phyloP scores from a whole-genome alignment of 768 basidiomycete species.

The Auricularia sp. region DNA sequence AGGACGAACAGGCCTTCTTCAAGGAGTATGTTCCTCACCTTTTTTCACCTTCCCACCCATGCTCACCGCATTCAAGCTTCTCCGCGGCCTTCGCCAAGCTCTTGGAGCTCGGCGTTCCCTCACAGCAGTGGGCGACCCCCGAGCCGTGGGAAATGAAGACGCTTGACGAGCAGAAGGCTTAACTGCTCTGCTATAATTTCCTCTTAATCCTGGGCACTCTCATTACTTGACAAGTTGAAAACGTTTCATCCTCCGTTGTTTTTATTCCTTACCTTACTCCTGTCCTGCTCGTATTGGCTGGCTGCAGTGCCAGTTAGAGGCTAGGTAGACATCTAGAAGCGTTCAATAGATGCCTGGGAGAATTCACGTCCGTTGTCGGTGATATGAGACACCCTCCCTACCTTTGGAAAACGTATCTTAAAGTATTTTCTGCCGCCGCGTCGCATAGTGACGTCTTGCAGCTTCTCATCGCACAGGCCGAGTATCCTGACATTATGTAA shows the following conservation, averaged over 20 bases:
- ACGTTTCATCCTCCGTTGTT: not conserved
- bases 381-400: too few relatives aligned
- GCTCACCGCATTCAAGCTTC: constrained; percentile 46
- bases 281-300: not conserved
- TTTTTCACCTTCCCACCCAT: not conserved
- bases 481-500: too few relatives aligned
- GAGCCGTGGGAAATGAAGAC: constrained; percentile 71
- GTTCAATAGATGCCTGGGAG: not conserved
- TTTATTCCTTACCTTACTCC: not conserved
- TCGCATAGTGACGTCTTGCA: too few relatives aligned
- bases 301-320: not conserved
- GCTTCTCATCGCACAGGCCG: too few relatives aligned
- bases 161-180: constrained; percentile 27
- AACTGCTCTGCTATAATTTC: not conserved
- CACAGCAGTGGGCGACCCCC: constrained; percentile 56
- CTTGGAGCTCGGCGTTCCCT: constrained; percentile 90
- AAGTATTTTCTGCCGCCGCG: too few relatives aligned
- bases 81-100: constrained; percentile 65
- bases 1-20: constrained; percentile 81
- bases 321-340: not conserved
- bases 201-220: not conserved
- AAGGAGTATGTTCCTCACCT: constrained; percentile 57
- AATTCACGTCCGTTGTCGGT: too few relatives aligned
- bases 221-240: not conserved
- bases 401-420: too few relatives aligned